phyloP scores from a whole-genome alignment of 768 basidiomycete species.

The Vishniacozyma victoriae region DNA sequence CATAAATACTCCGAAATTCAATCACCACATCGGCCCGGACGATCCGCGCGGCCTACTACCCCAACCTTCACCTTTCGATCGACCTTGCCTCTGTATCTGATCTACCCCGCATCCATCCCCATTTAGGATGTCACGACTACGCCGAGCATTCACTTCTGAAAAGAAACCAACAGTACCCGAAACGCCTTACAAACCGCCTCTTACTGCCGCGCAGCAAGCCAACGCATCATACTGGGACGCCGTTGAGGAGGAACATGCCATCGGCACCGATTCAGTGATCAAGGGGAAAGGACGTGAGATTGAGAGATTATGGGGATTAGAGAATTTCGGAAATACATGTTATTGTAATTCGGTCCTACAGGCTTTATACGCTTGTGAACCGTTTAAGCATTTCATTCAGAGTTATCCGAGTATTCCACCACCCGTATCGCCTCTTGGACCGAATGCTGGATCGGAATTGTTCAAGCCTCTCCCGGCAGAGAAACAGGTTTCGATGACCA shows the following conservation, averaged over 20 bases:
- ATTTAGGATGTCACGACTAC: neutral
- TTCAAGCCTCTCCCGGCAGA: conserved; percentile 1
- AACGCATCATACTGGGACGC: neutral
- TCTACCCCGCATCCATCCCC: too few relatives aligned
- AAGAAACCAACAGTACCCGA: neutral
- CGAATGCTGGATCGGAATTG: conserved; percentile 39
- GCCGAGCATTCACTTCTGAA: neutral
- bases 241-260: neutral
- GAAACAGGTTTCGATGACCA: neutral
- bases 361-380: conserved; percentile 88
- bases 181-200: neutral
- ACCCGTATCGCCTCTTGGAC: conserved; percentile 52
- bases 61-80: too few relatives aligned
- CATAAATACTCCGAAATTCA: too few relatives aligned
- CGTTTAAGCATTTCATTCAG: conserved; percentile 82
- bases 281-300: conserved; percentile 29
- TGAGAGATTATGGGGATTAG: conserved; percentile 70
- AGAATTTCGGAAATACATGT: conserved; percentile 98
- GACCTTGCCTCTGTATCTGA: too few relatives aligned
- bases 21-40: too few relatives aligned
- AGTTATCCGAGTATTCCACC: conserved; percentile 52
- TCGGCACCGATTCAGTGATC: neutral
- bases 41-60: too few relatives aligned
- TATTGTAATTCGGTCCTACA: conserved; percentile 99
- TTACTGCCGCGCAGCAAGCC: neutral